phyloP scores from a whole-genome alignment of 2,329 filamentous ascomycete species.

The Pezicula carpinea region DNA sequence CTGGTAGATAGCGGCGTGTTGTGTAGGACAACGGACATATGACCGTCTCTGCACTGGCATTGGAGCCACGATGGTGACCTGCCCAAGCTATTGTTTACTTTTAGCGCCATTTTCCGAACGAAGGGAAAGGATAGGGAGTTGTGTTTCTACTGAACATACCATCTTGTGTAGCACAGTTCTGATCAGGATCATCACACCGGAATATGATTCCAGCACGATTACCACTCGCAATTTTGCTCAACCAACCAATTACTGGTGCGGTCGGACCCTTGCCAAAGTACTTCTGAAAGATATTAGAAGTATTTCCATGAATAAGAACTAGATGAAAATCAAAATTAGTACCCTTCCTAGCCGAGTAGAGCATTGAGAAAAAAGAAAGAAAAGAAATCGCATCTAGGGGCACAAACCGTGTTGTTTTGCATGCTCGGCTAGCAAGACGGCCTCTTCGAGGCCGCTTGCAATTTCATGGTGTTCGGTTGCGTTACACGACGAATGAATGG shows the following conservation, averaged over 20 bases:
- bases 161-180: constrained; percentile 52
- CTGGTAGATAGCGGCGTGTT: constrained; percentile 50
- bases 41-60: constrained; percentile 62
- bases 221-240: constrained; percentile 52
- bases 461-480: constrained; percentile 54
- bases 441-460: constrained; percentile 51
- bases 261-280: constrained; percentile 62
- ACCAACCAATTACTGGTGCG: constrained; percentile 56
- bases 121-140: not conserved
- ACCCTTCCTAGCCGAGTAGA: too few relatives aligned
- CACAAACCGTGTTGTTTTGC: constrained; percentile 50
- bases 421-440: constrained; percentile 51
- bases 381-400: not conserved
- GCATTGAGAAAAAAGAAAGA: too few relatives aligned
- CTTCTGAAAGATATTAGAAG: constrained; percentile 55
- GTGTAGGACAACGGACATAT: constrained; percentile 62
- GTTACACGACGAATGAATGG: constrained; percentile 64
- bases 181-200: constrained; percentile 64
- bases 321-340: too few relatives aligned
- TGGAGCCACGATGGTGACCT: constrained; percentile 63
- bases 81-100: constrained; percentile 46
- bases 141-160: constrained; percentile 28
- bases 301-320: constrained; percentile 49
- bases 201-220: constrained; percentile 55
- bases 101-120: not conserved